Percentiles rank a stretch among this genome's conserved stretches.
Conservation (phyloP, 2,329 filamentous ascomycete species). For the Trichophyton verrucosum region DNA sequence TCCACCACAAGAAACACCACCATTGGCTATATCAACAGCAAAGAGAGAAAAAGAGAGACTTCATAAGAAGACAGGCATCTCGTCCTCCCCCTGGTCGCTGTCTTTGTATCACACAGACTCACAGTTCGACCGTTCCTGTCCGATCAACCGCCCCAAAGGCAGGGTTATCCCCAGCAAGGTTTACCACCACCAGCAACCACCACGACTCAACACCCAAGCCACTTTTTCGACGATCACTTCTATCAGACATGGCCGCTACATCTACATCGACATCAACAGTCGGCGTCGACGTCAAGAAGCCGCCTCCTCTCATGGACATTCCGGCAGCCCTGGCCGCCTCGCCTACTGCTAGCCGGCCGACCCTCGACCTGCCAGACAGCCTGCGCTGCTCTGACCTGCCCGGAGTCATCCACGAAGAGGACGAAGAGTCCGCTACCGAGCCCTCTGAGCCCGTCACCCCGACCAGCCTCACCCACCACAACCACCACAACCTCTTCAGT, state of each 20-base stretch:
- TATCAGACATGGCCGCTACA: neutral
- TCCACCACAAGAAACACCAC: neutral
- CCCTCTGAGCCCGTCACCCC: constrained; percentile 16
- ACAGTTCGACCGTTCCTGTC: neutral
- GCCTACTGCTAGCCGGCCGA: neutral
- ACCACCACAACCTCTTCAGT: neutral
- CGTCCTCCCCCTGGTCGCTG: neutral
- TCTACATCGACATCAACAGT: too few relatives aligned
- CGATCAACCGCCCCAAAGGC: neutral
- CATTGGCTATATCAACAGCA: neutral
- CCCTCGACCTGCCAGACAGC: constrained; percentile 7
- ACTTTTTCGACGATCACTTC: neutral
- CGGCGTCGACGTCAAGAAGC: too few relatives aligned
- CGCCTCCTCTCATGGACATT: too few relatives aligned
- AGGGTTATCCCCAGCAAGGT: neutral
- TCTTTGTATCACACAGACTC: neutral
- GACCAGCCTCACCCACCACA: constrained; percentile 12
- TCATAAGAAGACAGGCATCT: too few relatives aligned
- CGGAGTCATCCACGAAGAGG: constrained; percentile 12
- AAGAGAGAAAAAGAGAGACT: neutral
- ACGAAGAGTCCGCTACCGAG: constrained; percentile 16
- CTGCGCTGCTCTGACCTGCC: constrained; percentile 12
- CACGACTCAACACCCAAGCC: neutral
- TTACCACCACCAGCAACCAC: neutral
- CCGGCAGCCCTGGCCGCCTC: neutral